Conservation (phyloP, 1,284 basidiomycete species). For the Cryptococcus sp. region DNA sequence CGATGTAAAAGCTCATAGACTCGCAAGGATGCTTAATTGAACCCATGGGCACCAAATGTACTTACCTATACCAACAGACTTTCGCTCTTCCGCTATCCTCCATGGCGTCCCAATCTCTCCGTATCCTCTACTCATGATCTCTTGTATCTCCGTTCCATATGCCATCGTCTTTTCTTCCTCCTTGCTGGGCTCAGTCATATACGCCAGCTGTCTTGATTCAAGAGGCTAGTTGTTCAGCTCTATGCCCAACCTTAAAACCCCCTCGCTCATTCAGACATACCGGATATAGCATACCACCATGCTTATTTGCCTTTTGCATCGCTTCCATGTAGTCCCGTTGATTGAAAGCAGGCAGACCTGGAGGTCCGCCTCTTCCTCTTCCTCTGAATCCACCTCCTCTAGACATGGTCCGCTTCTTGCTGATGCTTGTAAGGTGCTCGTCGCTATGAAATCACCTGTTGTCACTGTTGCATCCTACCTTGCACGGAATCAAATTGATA, state of each 20-base stretch:
- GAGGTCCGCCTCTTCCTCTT: constrained; percentile 16
- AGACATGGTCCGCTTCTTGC: constrained; percentile 14
- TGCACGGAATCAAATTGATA: not conserved
- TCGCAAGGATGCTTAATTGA: too few relatives aligned
- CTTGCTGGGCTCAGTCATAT: constrained; percentile 20
- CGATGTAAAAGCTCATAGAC: too few relatives aligned
- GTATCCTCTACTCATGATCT: constrained; percentile 7
- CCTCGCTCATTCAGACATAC: constrained; percentile 32
- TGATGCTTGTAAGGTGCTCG: not conserved
- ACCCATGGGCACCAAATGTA: too few relatives aligned
- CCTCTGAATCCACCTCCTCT: constrained; percentile 22
- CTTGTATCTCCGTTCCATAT: constrained; percentile 11
- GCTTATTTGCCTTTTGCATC: constrained; percentile 18
- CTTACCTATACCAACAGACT: constrained; percentile 41
- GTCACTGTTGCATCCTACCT: not conserved
- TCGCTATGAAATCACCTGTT: not conserved
- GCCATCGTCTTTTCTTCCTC: constrained; percentile 20
- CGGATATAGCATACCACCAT: constrained; percentile 39
- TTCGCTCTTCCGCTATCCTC: constrained; percentile 36
- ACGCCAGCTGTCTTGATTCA: constrained; percentile 19
- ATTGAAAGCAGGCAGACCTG: constrained; percentile 13
- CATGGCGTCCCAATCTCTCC: constrained; percentile 24
- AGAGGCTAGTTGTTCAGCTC: constrained; percentile 20
- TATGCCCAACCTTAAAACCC: not conserved
- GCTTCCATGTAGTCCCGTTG: not conserved